Conservation (phyloP, 2,329 filamentous ascomycete genomes). For the Aspergillus brasiliensis region DNA sequence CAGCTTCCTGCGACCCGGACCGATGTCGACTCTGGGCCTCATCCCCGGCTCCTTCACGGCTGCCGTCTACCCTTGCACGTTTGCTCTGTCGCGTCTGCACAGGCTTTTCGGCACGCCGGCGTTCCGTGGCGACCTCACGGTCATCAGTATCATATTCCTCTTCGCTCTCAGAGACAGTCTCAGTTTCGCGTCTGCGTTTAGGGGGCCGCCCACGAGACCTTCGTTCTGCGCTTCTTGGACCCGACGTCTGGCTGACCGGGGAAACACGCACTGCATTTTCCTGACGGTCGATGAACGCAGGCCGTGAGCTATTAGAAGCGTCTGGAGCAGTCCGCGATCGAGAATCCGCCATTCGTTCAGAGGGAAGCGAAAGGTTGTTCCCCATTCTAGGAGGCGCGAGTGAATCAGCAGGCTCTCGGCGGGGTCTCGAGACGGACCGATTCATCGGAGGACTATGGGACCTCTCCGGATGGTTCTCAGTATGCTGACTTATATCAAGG, state of each 20-base stretch:
- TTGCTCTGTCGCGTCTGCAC: constrained; percentile 8
- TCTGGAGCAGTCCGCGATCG: background rate
- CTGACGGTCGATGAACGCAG: constrained; percentile 42
- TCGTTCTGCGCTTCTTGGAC: constrained; percentile 19
- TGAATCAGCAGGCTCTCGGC: background rate
- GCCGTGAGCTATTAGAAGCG: constrained; percentile 4
- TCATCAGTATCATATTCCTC: constrained; percentile 48
- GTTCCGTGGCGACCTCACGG: constrained; percentile 35
- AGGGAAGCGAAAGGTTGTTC: background rate
- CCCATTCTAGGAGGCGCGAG: background rate
- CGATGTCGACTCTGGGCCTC: constrained; percentile 5
- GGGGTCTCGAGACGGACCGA: background rate
- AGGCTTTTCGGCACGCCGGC: constrained; percentile 39
- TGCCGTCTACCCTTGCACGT: constrained; percentile 4
- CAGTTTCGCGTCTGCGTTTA: constrained; percentile 20
- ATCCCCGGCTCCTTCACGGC: background rate
- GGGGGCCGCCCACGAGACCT: constrained; percentile 15
- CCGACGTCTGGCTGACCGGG: constrained; percentile 35
- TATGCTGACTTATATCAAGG: constrained; percentile 13
- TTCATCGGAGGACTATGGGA: constrained; percentile 21
- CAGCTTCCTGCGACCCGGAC: background rate
- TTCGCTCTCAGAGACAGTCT: constrained; percentile 38
- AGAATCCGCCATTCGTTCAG: constrained; percentile 6
- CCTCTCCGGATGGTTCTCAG: constrained; percentile 16
- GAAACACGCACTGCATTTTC: constrained; percentile 36